Evolutionary conservation across 2,329 filamentous ascomycete species (phyloP).

Genomic region (Neurospora crassa): DNA sequence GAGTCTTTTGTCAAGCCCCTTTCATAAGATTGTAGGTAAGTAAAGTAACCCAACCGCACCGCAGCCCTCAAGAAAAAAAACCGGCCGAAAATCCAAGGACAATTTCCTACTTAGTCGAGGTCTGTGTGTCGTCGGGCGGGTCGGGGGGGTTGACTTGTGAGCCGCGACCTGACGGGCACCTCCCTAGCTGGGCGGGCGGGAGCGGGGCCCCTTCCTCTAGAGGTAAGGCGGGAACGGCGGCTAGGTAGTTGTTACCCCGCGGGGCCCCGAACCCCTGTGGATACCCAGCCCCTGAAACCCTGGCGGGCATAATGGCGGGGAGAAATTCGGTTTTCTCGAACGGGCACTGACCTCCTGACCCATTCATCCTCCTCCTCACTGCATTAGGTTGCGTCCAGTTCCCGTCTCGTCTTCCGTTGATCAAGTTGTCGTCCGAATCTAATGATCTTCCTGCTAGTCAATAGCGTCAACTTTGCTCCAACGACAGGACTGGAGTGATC

Average conservation of each 20-base stretch:
- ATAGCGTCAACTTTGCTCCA: background rate
- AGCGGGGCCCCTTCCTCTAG: background rate
- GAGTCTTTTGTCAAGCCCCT: too few species aligned
- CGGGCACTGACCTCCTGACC: background rate
- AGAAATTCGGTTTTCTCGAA: background rate
- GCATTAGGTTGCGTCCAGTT: background rate
- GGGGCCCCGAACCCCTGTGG: background rate
- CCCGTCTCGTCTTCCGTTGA: background rate
- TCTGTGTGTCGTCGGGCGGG: background rate
- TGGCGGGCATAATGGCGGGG: too few species aligned
- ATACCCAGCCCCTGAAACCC: background rate
- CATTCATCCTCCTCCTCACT: background rate
- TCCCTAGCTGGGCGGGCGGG: background rate
- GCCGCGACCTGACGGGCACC: too few species aligned
- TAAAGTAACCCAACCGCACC: too few species aligned
- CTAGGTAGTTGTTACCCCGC: background rate
- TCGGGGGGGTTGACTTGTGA: background rate
- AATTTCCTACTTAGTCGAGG: background rate
- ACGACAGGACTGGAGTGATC: background rate
- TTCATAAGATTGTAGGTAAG: too few species aligned
- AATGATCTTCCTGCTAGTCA: background rate
- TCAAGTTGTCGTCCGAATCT: background rate
- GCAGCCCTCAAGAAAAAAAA: background rate
- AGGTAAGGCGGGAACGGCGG: too few species aligned
- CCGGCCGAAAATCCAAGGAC: background rate